Conservation (phyloP, 495 filamentous ascomycete genomes). For the Elaphomyces granulatus region DNA sequence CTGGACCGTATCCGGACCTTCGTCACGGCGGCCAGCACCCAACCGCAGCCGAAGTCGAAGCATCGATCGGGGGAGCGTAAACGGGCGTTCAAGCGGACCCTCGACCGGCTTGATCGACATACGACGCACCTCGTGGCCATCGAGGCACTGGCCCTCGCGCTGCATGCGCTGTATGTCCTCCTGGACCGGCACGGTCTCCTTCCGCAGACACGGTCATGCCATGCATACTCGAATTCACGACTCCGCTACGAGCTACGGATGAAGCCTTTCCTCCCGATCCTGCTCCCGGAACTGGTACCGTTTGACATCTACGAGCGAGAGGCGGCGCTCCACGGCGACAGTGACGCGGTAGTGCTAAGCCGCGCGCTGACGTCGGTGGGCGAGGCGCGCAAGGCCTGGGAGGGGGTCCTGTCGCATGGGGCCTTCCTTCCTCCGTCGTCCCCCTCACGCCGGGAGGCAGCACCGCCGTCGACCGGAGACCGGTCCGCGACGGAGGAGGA, state of each 20-base stretch:
- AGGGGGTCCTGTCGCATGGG: conserved; percentile 36
- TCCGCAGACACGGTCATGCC: conserved; percentile 31
- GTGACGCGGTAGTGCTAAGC: conserved; percentile 36
- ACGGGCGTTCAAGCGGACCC: conserved; percentile 34
- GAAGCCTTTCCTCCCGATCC: conserved; percentile 67
- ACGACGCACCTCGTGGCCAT: conserved; percentile 55
- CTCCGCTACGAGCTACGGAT: conserved; percentile 79
- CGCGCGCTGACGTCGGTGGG: conserved; percentile 44
- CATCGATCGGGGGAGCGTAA: conserved; percentile 16
- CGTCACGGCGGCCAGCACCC: conserved; percentile 21
- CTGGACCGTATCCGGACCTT: conserved; percentile 60
- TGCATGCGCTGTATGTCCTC: conserved; percentile 51
- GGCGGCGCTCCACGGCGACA: conserved; percentile 25
- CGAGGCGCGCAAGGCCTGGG: conserved; percentile 51
- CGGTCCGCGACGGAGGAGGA: conserved; percentile 33
- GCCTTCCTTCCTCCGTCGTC: conserved; percentile 20
- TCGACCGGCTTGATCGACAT: conserved; percentile 43
- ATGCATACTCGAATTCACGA: conserved; percentile 54
- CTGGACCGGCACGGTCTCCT: conserved; percentile 48
- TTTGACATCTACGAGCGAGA: conserved; percentile 43
- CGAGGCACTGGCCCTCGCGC: conserved; percentile 54
- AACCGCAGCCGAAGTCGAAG: conserved; percentile 5
- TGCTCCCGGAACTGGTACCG: conserved; percentile 53
- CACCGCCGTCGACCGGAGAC: conserved; percentile 32
- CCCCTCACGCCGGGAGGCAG: conserved; percentile 21